phyloP scores from a whole-genome alignment of 1,139 yeast genomes.

The Lodderomyces elongisporus region DNA sequence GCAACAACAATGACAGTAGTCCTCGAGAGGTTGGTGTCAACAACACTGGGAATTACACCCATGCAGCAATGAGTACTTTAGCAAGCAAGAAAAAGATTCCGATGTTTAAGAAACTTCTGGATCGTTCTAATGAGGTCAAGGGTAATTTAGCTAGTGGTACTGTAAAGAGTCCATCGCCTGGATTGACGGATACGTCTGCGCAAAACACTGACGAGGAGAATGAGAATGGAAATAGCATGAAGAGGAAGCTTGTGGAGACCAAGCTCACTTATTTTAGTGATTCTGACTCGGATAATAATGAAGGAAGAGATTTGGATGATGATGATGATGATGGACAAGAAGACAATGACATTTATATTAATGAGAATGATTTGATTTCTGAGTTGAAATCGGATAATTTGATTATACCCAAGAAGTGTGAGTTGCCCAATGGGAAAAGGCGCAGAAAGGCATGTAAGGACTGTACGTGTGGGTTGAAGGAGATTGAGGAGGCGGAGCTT shows the following conservation, averaged over 20 bases:
- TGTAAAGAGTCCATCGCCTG: conserved; percentile 11
- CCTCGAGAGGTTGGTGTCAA: neutral
- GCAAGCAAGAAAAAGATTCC: conserved; percentile 22
- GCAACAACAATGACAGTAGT: too few relatives aligned
- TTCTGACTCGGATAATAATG: conserved; percentile 36
- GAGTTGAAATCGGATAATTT: conserved; percentile 24
- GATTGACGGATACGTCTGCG: conserved; percentile 45
- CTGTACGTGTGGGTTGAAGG: conserved; percentile 95
- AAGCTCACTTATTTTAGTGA: conserved; percentile 53
- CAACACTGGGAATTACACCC: too few relatives aligned
- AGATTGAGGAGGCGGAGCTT: conserved; percentile 59
- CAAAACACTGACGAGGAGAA: conserved; percentile 23
- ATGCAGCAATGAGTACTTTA: too few relatives aligned
- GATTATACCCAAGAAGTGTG: conserved; percentile 47
- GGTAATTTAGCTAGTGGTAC: neutral
- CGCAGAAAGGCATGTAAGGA: conserved; percentile 92
- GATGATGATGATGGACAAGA: conserved; percentile 14
- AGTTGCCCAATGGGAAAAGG: conserved; percentile 51
- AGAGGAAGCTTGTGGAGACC: conserved; percentile 40
- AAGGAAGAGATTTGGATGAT: conserved; percentile 28
- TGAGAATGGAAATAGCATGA: conserved; percentile 33
- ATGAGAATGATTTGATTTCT: conserved; percentile 24
- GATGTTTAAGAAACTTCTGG: conserved; percentile 23
- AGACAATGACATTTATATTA: conserved; percentile 2
- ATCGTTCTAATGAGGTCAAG: neutral